phyloP scores from a whole-genome alignment of 2,329 filamentous ascomycete genomes.

The Trichoderma lentiforme region DNA sequence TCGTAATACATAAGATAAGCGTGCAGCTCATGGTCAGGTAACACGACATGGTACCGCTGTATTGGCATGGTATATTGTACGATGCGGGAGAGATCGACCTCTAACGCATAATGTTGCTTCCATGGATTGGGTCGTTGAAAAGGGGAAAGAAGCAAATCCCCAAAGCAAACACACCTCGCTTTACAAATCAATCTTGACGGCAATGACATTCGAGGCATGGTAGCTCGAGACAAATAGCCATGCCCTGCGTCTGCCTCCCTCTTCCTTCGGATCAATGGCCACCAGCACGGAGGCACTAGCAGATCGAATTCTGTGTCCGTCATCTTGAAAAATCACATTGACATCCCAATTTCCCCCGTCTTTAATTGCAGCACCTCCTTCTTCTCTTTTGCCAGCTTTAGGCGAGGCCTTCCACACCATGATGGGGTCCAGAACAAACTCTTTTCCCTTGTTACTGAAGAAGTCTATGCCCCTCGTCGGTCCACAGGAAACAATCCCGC shows the following conservation, averaged over 20 bases:
- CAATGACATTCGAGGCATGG: slow-evolving; percentile 46
- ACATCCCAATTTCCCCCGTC: slow-evolving; percentile 37
- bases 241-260: slow-evolving; percentile 44
- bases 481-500: slow-evolving; percentile 52
- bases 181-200: slow-evolving; percentile 50
- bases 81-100: background rate
- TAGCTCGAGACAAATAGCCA: slow-evolving; percentile 60
- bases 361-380: background rate
- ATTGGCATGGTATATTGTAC: background rate
- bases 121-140: background rate
- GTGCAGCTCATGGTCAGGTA: background rate
- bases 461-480: slow-evolving; percentile 42
- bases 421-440: slow-evolving; percentile 38
- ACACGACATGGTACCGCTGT: background rate
- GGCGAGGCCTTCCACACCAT: slow-evolving; percentile 44
- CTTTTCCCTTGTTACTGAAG: slow-evolving; percentile 27
- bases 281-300: slow-evolving; percentile 53
- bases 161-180: background rate
- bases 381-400: slow-evolving; percentile 17
- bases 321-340: slow-evolving; percentile 55
- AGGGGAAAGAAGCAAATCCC: background rate
- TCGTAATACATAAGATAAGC: background rate
- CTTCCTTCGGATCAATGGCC: slow-evolving; percentile 45
- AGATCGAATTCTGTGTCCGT: slow-evolving; percentile 48
- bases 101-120: background rate